These are phyloP conservation scores for Aspergillus novofumigatus DNA, from an alignment of 2,329 filamentous ascomycete genomes.

Conservation along the genomic window DNA sequence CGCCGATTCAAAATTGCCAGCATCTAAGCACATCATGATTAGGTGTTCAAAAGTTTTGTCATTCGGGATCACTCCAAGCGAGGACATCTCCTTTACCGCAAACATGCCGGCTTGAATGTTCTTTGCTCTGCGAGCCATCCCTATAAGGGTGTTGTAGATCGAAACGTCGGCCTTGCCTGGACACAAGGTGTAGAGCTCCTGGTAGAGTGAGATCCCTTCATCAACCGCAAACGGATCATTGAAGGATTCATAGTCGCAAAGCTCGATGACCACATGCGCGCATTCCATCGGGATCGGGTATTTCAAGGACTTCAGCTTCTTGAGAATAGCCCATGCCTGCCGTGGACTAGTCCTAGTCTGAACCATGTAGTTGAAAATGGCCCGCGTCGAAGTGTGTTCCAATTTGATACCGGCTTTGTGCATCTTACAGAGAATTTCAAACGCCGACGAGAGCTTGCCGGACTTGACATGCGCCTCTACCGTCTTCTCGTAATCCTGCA, in stretches of 20 bases:
- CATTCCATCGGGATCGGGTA: constrained; percentile 48
- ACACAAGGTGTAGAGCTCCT: constrained; percentile 53
- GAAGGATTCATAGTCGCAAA: constrained; percentile 42
- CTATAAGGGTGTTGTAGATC: constrained; percentile 60
- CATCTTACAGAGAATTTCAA: constrained; percentile 73
- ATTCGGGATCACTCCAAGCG: constrained; percentile 52
- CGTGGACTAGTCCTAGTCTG: constrained; percentile 44
- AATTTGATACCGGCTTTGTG: constrained; percentile 56
- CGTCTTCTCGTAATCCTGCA: constrained; percentile 75
- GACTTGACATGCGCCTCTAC: constrained; percentile 63
- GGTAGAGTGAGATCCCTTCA: constrained; percentile 58
- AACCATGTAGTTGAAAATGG: constrained; percentile 57
- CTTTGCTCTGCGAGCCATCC: constrained; percentile 42
- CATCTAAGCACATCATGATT: constrained; percentile 53
- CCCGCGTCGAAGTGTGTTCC: constrained; percentile 57
- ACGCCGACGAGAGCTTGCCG: constrained; percentile 60
- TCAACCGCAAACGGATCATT: constrained; percentile 35
- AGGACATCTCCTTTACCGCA: constrained; percentile 58
- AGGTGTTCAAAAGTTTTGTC: constrained; percentile 60
- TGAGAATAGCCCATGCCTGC: constrained; percentile 55
- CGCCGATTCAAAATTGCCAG: constrained; percentile 32
- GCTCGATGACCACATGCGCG: constrained; percentile 48
- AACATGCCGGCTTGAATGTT: constrained; percentile 58
- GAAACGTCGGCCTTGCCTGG: constrained; percentile 37
- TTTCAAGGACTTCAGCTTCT: constrained; percentile 49